A percentile compares a stretch with the other conserved stretches of the same genome.
These are phyloP conservation scores for Phytophthora vignae DNA, from an alignment of 352 stramenopile genomes.

Conservation along the genomic window DNA sequence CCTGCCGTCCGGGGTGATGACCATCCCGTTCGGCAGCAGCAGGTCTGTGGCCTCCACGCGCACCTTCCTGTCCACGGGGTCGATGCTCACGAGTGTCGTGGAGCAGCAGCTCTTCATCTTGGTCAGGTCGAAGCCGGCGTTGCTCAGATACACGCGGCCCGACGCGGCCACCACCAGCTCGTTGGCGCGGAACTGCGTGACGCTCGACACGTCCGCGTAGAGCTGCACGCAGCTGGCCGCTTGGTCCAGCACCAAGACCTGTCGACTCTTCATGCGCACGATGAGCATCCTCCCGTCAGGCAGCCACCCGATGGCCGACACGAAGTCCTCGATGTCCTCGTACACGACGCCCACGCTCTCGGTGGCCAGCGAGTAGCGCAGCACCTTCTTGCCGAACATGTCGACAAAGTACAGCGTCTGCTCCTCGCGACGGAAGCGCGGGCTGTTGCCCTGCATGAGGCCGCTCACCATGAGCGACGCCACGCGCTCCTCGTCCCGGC, in stretches of 20 bases:
- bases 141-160: conserved; percentile 65
- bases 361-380: conserved; percentile 55
- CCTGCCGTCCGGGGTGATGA: conserved; percentile 71
- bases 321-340: conserved; percentile 50
- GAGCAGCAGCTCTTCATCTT: conserved; percentile 36
- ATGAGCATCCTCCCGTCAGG: conserved; percentile 55
- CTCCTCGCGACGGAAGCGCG: conserved; percentile 62
- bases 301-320: conserved; percentile 69
- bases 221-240: conserved; percentile 30
- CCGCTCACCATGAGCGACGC: conserved; percentile 44
- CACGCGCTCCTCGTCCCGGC: conserved; percentile 34
- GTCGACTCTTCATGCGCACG: conserved; percentile 38
- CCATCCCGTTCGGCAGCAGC: conserved; percentile 66
- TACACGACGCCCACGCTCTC: conserved; percentile 50
- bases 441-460: conserved; percentile 63
- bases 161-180: conserved; percentile 57
- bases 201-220: conserved; percentile 62
- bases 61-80: conserved; percentile 44
- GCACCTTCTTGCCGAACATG: conserved; percentile 60
- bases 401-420: conserved; percentile 73
- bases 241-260: conserved; percentile 56
- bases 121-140: conserved; percentile 66
- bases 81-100: conserved; percentile 71
- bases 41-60: conserved; percentile 62
- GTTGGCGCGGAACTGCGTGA: conserved; percentile 62